A percentile compares a stretch with the other conserved stretches of the same genome.
Evolutionary conservation across 75 land plant species (phyloP).

Genomic region (Sequoiadendron giganteum): DNA sequence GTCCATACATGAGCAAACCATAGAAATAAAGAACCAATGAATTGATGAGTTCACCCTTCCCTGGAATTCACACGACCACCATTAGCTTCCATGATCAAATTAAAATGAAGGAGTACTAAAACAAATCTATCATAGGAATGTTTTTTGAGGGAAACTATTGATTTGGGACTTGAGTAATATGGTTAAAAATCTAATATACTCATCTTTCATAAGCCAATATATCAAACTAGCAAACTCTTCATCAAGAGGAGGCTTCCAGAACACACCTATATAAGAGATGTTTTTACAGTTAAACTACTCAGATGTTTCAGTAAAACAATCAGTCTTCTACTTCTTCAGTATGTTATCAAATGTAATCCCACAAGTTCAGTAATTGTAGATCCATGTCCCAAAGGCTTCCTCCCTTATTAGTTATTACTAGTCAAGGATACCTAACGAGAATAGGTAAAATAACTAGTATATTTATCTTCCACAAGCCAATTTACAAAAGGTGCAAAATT

Average conservation of each 20-base stretch:
- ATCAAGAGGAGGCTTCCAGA: not conserved
- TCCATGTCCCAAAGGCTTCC: not conserved
- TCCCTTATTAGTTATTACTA: not conserved
- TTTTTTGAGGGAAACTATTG: not conserved
- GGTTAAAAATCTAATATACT: not conserved
- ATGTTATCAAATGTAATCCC: not conserved
- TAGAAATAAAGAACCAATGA: not conserved
- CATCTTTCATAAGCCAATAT: not conserved
- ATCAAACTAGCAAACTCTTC: not conserved
- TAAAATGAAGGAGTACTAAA: not conserved
- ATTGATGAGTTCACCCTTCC: not conserved
- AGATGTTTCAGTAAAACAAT: not conserved
- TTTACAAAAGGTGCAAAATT: not conserved
- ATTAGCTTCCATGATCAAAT: not conserved
- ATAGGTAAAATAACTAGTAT: not conserved
- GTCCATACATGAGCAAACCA: not conserved
- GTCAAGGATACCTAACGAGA: not conserved
- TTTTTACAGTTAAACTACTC: not conserved
- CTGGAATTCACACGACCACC: not conserved
- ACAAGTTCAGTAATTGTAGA: not conserved
- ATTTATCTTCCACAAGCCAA: not conserved
- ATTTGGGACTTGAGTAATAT: not conserved
- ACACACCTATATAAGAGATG: not conserved
- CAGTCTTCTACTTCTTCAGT: not conserved
- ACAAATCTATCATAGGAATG: not conserved